These are phyloP conservation scores for Zelonia costaricensis DNA, from an alignment of 208 protist genomes.

Conservation along the genomic window DNA sequence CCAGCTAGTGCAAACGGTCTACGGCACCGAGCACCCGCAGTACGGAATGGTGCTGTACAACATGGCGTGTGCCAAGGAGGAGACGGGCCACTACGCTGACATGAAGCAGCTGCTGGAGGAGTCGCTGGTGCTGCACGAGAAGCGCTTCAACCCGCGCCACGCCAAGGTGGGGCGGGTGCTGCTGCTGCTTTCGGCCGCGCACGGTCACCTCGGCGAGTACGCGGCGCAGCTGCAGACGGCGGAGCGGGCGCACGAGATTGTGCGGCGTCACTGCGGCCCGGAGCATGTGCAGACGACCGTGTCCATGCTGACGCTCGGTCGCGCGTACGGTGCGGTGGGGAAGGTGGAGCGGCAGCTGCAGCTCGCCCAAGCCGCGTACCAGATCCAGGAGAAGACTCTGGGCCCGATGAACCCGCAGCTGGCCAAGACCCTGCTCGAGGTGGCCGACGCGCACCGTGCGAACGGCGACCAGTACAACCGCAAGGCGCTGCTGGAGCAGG, in stretches of 20 bases:
- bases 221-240: slow-evolving; percentile 57
- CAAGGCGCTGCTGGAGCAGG: slow-evolving; percentile 71
- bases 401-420: slow-evolving; percentile 80
- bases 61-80: slow-evolving; percentile 80
- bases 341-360: slow-evolving; percentile 60
- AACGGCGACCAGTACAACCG: slow-evolving; percentile 72
- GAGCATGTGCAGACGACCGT: slow-evolving; percentile 80
- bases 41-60: slow-evolving; percentile 89
- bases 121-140: slow-evolving; percentile 68
- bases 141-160: slow-evolving; percentile 65
- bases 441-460: slow-evolving; percentile 65
- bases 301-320: slow-evolving; percentile 68
- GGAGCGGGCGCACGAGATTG: slow-evolving; percentile 69
- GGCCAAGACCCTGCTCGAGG: slow-evolving; percentile 66
- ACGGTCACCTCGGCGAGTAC: slow-evolving; percentile 71
- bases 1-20: slow-evolving; percentile 55
- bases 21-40: slow-evolving; percentile 83
- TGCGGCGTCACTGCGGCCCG: slow-evolving; percentile 72
- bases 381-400: slow-evolving; percentile 75
- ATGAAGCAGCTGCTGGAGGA: slow-evolving; percentile 71
- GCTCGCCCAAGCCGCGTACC: slow-evolving; percentile 56
- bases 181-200: slow-evolving; percentile 66
- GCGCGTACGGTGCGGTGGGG: slow-evolving; percentile 65
- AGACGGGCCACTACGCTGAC: slow-evolving; percentile 70
- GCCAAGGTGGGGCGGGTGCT: slow-evolving; percentile 83